Conservation (phyloP, 176 grass and related monocot genomes). For the Zoysia japonica region DNA sequence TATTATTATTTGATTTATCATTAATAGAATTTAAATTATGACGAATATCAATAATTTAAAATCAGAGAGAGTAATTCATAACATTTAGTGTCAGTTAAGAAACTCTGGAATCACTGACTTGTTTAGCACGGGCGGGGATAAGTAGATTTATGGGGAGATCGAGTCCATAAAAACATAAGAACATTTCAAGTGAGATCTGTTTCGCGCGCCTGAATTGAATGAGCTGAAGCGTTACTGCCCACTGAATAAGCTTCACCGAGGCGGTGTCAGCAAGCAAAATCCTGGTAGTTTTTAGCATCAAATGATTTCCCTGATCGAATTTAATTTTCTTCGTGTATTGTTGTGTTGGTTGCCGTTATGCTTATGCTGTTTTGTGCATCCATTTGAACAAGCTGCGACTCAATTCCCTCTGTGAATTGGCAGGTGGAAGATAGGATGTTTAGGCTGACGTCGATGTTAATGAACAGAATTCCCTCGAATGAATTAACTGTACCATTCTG, state of each 20-base stretch:
- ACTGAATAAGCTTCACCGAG: neutral
- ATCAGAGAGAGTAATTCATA: neutral
- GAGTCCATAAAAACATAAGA: neutral
- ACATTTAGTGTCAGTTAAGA: neutral
- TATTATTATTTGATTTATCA: too few relatives aligned
- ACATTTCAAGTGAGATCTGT: neutral
- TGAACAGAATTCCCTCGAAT: neutral
- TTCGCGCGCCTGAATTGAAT: neutral
- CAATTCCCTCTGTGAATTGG: neutral
- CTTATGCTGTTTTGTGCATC: neutral
- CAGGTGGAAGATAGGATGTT: neutral
- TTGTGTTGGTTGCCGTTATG: neutral
- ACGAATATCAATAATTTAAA: too few relatives aligned
- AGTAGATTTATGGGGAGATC: neutral
- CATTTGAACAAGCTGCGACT: neutral
- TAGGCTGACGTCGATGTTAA: neutral
- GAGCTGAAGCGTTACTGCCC: neutral
- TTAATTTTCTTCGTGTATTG: neutral
- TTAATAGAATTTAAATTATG: too few relatives aligned
- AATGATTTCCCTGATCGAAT: neutral
- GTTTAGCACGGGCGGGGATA: neutral
- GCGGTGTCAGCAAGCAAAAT: neutral
- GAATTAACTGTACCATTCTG: neutral
- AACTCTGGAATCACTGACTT: neutral
- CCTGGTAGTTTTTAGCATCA: neutral